Evolutionary conservation across 1,284 basidiomycete species (phyloP).

Genomic region (Austropuccinia psidii): DNA sequence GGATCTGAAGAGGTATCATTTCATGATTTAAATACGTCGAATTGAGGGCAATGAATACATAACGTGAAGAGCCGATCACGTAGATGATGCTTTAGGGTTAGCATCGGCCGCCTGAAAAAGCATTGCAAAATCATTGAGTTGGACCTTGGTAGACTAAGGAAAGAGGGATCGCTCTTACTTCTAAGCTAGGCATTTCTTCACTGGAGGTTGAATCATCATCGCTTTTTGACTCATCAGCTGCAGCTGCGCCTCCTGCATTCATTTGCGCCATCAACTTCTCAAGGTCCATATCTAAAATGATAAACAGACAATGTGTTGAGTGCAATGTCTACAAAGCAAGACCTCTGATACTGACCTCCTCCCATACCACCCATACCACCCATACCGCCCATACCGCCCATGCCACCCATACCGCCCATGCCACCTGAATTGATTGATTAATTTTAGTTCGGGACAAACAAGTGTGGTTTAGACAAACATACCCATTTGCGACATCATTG

Average conservation of each 20-base stretch:
- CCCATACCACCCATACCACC: slow-evolving; percentile 1
- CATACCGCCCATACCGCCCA: slow-evolving; percentile 23
- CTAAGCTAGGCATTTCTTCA: slow-evolving; percentile 26
- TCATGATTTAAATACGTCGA: too few relatives aligned
- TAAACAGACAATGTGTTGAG: background rate
- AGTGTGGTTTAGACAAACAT: background rate
- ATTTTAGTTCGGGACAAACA: background rate
- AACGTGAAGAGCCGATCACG: too few relatives aligned
- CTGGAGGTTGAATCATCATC: slow-evolving; percentile 19
- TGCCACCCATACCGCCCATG: slow-evolving; percentile 24
- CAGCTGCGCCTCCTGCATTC: background rate
- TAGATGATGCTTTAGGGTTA: too few relatives aligned
- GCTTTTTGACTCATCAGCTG: background rate
- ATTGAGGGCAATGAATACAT: too few relatives aligned
- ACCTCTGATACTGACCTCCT: background rate
- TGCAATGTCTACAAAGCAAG: background rate
- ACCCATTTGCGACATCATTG: slow-evolving; percentile 35
- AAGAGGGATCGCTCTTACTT: background rate
- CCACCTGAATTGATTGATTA: background rate
- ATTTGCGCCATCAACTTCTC: slow-evolving; percentile 29
- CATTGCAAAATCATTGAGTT: too few relatives aligned
- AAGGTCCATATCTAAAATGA: slow-evolving; percentile 13
- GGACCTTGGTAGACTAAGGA: too few relatives aligned
- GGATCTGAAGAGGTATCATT: too few relatives aligned
- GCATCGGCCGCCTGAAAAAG: too few relatives aligned